Evolutionary conservation across 1,139 yeast genomes (phyloP).

Genomic region (Magnusiomyces ingens): DNA sequence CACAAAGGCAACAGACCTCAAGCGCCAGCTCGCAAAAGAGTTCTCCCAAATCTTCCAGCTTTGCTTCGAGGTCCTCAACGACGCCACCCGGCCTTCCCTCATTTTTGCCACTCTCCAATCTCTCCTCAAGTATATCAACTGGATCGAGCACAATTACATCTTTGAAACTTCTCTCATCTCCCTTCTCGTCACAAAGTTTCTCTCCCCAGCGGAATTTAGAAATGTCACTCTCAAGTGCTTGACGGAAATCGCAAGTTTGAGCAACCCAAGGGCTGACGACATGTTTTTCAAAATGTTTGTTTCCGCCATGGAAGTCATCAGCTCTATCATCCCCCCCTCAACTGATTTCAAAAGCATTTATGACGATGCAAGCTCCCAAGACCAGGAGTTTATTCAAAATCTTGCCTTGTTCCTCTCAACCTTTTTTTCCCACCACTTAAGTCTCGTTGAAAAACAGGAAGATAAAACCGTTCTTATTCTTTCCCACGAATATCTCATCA

Average conservation of each 20-base stretch:
- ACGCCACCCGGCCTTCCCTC: slow-evolving; percentile 74
- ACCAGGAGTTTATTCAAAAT: slow-evolving; percentile 93
- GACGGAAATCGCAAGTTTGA: slow-evolving; percentile 77
- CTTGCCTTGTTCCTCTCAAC: slow-evolving; percentile 89
- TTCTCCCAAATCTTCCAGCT: slow-evolving; percentile 88
- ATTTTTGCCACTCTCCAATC: slow-evolving; percentile 81
- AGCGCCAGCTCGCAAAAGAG: slow-evolving; percentile 78
- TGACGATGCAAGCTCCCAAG: slow-evolving; percentile 67
- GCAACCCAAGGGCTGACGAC: slow-evolving; percentile 55
- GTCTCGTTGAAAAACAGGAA: slow-evolving; percentile 61
- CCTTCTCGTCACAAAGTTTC: slow-evolving; percentile 65
- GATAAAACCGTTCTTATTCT: slow-evolving; percentile 56
- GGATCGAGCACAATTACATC: slow-evolving; percentile 89
- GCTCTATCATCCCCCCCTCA: slow-evolving; percentile 62
- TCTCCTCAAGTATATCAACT: slow-evolving; percentile 75
- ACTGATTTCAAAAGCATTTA: slow-evolving; percentile 72
- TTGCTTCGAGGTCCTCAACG: slow-evolving; percentile 88
- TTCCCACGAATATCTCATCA: slow-evolving; percentile 75
- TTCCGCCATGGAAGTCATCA: slow-evolving; percentile 64
- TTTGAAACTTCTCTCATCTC: slow-evolving; percentile 79
- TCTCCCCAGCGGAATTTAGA: slow-evolving; percentile 75
- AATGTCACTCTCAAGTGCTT: slow-evolving; percentile 82
- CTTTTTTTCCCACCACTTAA: slow-evolving; percentile 69
- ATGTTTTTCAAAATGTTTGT: slow-evolving; percentile 62
- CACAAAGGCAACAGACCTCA: slow-evolving; percentile 80